Percentiles rank a stretch among this genome's conserved stretches.
Conservation (phyloP, 192 early-diverging fungal genomes). For the Chytriomyces sp. region DNA sequence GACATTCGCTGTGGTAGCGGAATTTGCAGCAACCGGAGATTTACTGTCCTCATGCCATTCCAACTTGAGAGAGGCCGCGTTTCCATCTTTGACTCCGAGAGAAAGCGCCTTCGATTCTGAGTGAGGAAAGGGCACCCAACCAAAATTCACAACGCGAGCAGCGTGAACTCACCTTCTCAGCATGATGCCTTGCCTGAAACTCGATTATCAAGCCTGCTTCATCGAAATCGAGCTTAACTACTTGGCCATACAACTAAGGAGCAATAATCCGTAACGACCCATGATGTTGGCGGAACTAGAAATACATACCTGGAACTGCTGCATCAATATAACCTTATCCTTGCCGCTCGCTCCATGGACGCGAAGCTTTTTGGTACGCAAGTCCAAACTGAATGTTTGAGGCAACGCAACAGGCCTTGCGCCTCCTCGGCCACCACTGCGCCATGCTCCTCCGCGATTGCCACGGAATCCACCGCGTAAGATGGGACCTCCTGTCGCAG, state of each 20-base stretch:
- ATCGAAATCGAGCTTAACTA: constrained; percentile 51
- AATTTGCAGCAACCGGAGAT: too few species aligned
- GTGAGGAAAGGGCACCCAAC: not conserved
- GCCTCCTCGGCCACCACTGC: constrained; percentile 53
- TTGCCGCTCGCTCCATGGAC: constrained; percentile 56
- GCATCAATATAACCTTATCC: constrained; percentile 48
- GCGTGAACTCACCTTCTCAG: constrained; percentile 50
- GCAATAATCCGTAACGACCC: not conserved
- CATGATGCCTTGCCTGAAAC: constrained; percentile 57
- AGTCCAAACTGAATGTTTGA: constrained; percentile 66
- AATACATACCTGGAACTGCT: constrained; percentile 67
- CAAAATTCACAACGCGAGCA: not conserved
- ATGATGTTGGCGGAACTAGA: not conserved
- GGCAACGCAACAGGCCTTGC: constrained; percentile 37
- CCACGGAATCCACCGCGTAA: constrained; percentile 33
- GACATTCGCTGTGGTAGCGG: not conserved
- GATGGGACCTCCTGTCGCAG: constrained; percentile 21
- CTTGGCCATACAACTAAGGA: constrained; percentile 48
- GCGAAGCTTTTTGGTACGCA: constrained; percentile 69
- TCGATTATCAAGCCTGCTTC: constrained; percentile 50
- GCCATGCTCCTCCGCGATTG: constrained; percentile 49
- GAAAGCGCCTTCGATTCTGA: not conserved
- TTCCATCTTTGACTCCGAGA: constrained; percentile 4
- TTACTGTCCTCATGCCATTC: constrained; percentile 15
- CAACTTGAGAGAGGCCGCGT: not conserved